Base-by-base conservation (phyloP, 352 stramenopile genomes). In the Pythium periplocum region DNA sequence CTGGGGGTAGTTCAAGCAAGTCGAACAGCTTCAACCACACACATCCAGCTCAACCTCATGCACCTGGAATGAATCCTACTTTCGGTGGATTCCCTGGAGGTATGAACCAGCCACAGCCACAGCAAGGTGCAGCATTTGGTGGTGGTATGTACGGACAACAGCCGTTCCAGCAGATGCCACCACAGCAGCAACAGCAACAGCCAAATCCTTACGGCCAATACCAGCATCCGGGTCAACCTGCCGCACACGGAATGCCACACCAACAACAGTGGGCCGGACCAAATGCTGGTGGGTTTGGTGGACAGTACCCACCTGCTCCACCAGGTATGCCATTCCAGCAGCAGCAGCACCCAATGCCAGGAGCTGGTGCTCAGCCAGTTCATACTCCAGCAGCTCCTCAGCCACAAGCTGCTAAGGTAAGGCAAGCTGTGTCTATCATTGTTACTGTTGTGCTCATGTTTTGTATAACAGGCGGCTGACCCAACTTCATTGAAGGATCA, bases 401-500 rank as follows among this genome's bases (percentile, higher is more conserved):
- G 48, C 51, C 63, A 10, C 53, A 64, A 31, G 59, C 60, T 17
- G 53, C 64, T 53, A 26, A 26, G 17, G 17, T 26, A 26, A 26
- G 17, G 50, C 69, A 35, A 87, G 82, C 71, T 71, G 83, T 46
- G 4, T 46, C 7, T 43, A 52, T 51, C 39, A 31, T 33, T 2
- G 9, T 30, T 30, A 45, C 9, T 48, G 9, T 44, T 17, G 48
- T 34, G 4, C 57, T 32, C 40, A 32, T 41, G 4, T 30, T 59
- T 43, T 39, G 6, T 40, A 4, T 55, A 6, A 39, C 3, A 45
- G 34, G n/a, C 61, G 44, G 62, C 62, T 39, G 64, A 71, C 8
- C 53, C 55, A n/a, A 38, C 74, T 39, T 67, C 73, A 5, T 59
- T 87, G 44, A 86, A 80, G 39, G 83, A 93, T 52, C 83, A 78